Evolutionary conservation across 2,329 filamentous ascomycete species (phyloP).

Genomic region (Aspergillus transmontanensis): DNA sequence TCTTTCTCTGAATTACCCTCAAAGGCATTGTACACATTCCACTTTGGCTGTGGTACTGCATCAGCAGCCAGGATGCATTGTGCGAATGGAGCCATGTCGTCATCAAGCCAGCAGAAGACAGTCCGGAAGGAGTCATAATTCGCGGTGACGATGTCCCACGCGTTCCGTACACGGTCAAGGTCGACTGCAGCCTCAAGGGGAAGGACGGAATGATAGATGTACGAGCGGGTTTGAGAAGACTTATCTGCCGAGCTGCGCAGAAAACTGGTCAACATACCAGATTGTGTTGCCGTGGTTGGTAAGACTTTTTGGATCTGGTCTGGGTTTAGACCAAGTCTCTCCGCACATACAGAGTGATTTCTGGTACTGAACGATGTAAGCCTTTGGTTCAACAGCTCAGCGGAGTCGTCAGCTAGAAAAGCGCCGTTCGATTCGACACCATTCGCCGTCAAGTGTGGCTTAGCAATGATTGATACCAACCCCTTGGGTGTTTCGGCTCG

Average conservation of each 20-base stretch:
- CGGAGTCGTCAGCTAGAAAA: not conserved
- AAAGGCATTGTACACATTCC: slow-evolving; percentile 18
- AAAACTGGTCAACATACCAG: slow-evolving; percentile 39
- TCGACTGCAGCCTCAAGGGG: slow-evolving; percentile 27
- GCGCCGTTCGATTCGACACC: not conserved
- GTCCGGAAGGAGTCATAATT: slow-evolving; percentile 37
- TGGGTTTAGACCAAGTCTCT: slow-evolving; percentile 19
- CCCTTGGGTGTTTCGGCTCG: slow-evolving; percentile 28
- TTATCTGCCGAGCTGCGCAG: slow-evolving; percentile 23
- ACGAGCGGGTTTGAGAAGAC: slow-evolving; percentile 24
- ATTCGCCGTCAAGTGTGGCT: slow-evolving; percentile 3
- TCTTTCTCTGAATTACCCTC: slow-evolving; percentile 19
- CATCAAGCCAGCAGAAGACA: slow-evolving; percentile 36
- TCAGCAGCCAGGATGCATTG: slow-evolving; percentile 32
- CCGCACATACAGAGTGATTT: slow-evolving; percentile 21
- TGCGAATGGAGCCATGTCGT: slow-evolving; percentile 38
- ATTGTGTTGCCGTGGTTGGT: slow-evolving; percentile 39
- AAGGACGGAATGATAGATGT: slow-evolving; percentile 36
- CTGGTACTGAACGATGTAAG: slow-evolving; percentile 22
- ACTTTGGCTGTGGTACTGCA: slow-evolving; percentile 15
- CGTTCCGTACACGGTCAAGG: slow-evolving; percentile 23
- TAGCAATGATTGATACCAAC: slow-evolving; percentile 22
- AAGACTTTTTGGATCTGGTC: slow-evolving; percentile 31
- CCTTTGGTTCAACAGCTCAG: not conserved
- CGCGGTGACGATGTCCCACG: slow-evolving; percentile 27